phyloP scores from a whole-genome alignment of 805 yeast species.

The Saccharomycopsis selenospora region DNA sequence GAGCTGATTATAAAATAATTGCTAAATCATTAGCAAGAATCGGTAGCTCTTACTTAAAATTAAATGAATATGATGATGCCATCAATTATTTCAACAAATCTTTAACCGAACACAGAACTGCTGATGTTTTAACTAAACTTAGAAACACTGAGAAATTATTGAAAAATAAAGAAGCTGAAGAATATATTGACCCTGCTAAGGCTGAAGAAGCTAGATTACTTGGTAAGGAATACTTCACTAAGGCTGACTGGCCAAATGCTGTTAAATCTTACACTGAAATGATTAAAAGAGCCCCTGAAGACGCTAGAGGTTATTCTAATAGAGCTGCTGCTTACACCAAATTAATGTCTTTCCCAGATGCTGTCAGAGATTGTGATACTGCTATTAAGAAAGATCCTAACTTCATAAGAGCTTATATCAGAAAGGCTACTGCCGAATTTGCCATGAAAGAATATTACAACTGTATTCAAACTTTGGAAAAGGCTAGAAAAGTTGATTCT shows the following conservation, averaged over 20 bases:
- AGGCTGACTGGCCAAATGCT: constrained; percentile 95
- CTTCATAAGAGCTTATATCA: constrained; percentile 89
- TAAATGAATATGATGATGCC: constrained; percentile 65
- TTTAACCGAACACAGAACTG: constrained; percentile 94
- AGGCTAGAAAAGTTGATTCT: constrained; percentile 69
- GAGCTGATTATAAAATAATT: constrained; percentile 86
- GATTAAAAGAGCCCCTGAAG: constrained; percentile 94
- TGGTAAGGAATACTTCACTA: constrained; percentile 84
- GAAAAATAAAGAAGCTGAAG: constrained; percentile 67
- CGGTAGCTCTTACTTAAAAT: constrained; percentile 75
- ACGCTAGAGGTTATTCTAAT: constrained; percentile 94
- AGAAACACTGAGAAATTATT: constrained; percentile 81
- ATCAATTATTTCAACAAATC: constrained; percentile 79
- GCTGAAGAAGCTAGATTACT: constrained; percentile 92
- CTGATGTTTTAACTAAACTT: constrained; percentile 82
- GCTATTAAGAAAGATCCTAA: constrained; percentile 86
- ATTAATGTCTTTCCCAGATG: constrained; percentile 95
- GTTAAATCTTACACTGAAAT: constrained; percentile 93
- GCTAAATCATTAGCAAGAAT: constrained; percentile 92
- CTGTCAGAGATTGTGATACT: constrained; percentile 80
- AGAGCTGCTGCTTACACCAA: constrained; percentile 97
- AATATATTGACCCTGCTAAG: constrained; percentile 80
- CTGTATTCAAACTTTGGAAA: constrained; percentile 73
- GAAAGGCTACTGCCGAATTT: constrained; percentile 92
- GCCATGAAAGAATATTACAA: constrained; percentile 82